phyloP scores from a whole-genome alignment of 371 early-diverging fungal species.

The Mortierella sp. region DNA sequence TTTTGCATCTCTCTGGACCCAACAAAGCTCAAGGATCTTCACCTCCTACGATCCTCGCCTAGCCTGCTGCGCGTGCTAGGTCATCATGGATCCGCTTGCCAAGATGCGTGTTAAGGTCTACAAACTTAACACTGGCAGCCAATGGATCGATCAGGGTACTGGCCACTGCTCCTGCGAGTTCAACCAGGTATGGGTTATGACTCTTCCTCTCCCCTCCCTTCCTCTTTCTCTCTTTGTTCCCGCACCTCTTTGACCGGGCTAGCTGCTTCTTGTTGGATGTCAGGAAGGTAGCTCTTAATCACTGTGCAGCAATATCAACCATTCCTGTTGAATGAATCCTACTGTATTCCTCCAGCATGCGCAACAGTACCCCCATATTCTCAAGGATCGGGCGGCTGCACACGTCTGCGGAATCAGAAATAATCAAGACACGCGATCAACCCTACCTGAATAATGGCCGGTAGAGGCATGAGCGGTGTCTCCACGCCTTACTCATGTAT shows the following conservation, averaged over 20 bases:
- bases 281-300: too few relatives aligned
- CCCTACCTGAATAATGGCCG: neutral
- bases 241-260: too few relatives aligned
- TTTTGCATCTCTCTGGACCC: too few relatives aligned
- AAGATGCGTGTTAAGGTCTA: conserved; percentile 84
- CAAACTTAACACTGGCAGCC: conserved; percentile 68
- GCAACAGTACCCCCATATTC: neutral
- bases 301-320: too few relatives aligned
- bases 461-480: too few relatives aligned
- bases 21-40: conserved; percentile 4
- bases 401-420: conserved; percentile 5
- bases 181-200: conserved; percentile 56
- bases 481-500: neutral
- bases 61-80: conserved; percentile 14
- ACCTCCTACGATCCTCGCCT: conserved; percentile 1
- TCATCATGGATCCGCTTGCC: conserved; percentile 38
- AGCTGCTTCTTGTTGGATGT: too few relatives aligned
- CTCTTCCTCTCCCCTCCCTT: neutral
- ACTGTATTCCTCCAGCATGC: too few relatives aligned
- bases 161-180: conserved; percentile 75
- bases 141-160: conserved; percentile 87
- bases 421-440: neutral
- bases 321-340: too few relatives aligned
- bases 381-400: conserved; percentile 2
- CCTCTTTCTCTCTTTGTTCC: neutral